A percentile compares a stretch with the other conserved stretches of the same genome.
phyloP scores from a whole-genome alignment of 2,329 filamentous ascomycete species.

The Penicillium hordei region DNA sequence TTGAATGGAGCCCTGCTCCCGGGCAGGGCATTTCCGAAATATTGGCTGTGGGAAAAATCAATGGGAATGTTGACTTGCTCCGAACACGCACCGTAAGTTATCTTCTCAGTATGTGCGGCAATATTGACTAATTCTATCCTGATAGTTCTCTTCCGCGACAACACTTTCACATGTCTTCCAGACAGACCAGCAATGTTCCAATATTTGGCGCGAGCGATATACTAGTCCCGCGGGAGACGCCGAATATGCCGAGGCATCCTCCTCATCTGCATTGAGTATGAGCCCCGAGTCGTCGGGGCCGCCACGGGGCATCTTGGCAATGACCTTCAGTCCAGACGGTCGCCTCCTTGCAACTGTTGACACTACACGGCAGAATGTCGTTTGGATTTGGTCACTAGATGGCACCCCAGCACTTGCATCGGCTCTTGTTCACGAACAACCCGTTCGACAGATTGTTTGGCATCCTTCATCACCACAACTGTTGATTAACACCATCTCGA shows the following conservation, averaged over 20 bases:
- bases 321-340: conserved; percentile 43
- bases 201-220: conserved; percentile 38
- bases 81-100: conserved; percentile 43
- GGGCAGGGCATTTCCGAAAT: conserved; percentile 33
- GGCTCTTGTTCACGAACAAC: conserved; percentile 45
- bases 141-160: conserved; percentile 35
- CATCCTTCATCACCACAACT: conserved; percentile 38
- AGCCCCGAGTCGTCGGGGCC: conserved; percentile 31
- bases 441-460: conserved; percentile 44
- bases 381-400: conserved; percentile 48
- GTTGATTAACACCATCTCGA: conserved; percentile 41
- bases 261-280: conserved; percentile 37
- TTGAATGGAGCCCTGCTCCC: conserved; percentile 54
- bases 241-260: conserved; percentile 41
- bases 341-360: conserved; percentile 41
- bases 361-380: conserved; percentile 43
- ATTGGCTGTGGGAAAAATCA: conserved; percentile 53
- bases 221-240: conserved; percentile 30
- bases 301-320: conserved; percentile 38
- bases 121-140: conserved; percentile 3
- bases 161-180: conserved; percentile 38
- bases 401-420: conserved; percentile 31
- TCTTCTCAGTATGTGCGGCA: neutral
- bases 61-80: conserved; percentile 51
- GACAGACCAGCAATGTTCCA: conserved; percentile 31